These are phyloP conservation scores for Boletus pseudo-olivaceus DNA, from an alignment of 768 basidiomycete species.

Conservation along the genomic window DNA sequence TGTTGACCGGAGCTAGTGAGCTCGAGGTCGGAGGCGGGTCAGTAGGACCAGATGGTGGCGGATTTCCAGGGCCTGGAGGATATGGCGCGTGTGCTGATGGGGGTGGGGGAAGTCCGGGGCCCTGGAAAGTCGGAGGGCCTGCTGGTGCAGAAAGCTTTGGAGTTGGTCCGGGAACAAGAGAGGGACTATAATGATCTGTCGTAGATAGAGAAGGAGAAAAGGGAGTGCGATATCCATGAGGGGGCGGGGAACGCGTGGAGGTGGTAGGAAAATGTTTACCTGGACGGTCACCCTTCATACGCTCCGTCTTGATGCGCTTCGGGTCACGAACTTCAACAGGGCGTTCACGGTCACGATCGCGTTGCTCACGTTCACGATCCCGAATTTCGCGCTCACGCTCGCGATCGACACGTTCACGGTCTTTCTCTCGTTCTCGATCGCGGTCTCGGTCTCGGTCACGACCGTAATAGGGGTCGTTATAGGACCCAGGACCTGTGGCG, in stretches of 20 bases:
- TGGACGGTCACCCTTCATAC: constrained; percentile 43
- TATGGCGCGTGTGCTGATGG: constrained; percentile 32
- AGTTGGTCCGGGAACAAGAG: constrained; percentile 37
- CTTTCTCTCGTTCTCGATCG: constrained; percentile 41
- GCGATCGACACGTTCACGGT: constrained; percentile 37
- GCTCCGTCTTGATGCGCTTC: constrained; percentile 58
- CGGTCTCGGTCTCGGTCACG: constrained; percentile 37
- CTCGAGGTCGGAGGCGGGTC: constrained; percentile 25
- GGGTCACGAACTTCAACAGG: constrained; percentile 50
- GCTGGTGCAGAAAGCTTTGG: constrained; percentile 34
- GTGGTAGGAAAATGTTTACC: constrained; percentile 33
- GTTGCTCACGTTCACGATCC: constrained; percentile 34
- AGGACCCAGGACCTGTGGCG: constrained; percentile 30
- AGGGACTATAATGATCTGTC: constrained; percentile 35
- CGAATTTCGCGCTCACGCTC: constrained; percentile 39
- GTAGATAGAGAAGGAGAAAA: constrained; percentile 24
- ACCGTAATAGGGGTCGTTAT: constrained; percentile 37
- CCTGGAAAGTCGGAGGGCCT: constrained; percentile 32
- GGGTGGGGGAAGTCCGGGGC: constrained; percentile 36
- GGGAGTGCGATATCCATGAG: constrained; percentile 30
- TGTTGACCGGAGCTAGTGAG: constrained; percentile 26
- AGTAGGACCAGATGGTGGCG: constrained; percentile 27
- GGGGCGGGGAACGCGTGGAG: constrained; percentile 29
- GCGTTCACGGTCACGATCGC: constrained; percentile 47
- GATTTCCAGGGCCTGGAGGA: constrained; percentile 32